Conservation (phyloP, 129 eudicot genomes). For the Flaveria trinervia region DNA sequence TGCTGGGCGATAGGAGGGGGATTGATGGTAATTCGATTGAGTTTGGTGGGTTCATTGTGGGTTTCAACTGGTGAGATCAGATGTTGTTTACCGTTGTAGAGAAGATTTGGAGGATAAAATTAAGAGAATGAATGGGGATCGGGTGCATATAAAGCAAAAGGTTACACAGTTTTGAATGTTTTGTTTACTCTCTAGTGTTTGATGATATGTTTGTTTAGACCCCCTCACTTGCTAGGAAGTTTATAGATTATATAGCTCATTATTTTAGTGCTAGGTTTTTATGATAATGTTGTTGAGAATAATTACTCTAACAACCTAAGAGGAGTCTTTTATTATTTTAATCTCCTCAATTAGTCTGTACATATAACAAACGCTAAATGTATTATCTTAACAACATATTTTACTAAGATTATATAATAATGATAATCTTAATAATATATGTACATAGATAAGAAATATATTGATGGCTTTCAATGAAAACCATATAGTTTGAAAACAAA, state of each 20-base stretch:
- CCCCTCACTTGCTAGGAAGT: conserved; percentile 7
- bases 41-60: conserved; percentile 25
- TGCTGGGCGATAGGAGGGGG: conserved; percentile 46
- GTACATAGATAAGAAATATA: too few relatives aligned
- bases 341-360: too few relatives aligned
- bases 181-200: conserved; percentile 14
- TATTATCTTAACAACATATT: too few relatives aligned
- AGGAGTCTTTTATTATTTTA: too few relatives aligned
- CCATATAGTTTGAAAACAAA: too few relatives aligned
- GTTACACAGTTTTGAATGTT: neutral
- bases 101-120: conserved; percentile 27
- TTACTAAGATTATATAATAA: too few relatives aligned
- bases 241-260: neutral
- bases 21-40: conserved; percentile 28
- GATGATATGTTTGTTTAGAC: neutral
- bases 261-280: too few relatives aligned
- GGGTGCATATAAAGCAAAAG: conserved; percentile 17
- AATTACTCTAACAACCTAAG: too few relatives aligned
- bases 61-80: neutral
- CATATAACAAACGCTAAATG: too few relatives aligned
- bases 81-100: conserved; percentile 16
- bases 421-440: too few relatives aligned
- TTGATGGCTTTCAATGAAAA: too few relatives aligned
- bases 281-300: too few relatives aligned
- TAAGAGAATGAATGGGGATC: conserved; percentile 10